Percentiles rank a stretch among this genome's conserved stretches.
These are phyloP conservation scores for Phalaenopsis hybrid DNA, from an alignment of 116 monocot genomes.

Conservation along the genomic window DNA sequence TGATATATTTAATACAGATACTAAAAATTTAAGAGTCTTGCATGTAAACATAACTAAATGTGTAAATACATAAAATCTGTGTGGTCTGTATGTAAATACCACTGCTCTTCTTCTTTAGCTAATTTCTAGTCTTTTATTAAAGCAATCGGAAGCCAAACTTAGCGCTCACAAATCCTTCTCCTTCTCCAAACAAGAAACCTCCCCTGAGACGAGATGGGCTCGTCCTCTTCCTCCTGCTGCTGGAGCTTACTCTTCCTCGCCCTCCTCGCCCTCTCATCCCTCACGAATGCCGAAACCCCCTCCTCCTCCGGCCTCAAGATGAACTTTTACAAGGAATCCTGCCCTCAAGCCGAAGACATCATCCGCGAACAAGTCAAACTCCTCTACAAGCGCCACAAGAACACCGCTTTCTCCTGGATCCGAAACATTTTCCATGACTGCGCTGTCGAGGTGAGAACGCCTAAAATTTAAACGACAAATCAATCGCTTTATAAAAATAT, in stretches of 20 bases:
- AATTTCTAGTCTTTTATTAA: not conserved
- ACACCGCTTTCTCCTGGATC: conserved; percentile 97
- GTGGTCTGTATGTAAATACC: not conserved
- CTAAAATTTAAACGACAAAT: not conserved
- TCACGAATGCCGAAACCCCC: conserved; percentile 8
- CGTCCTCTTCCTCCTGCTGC: conserved; percentile 3
- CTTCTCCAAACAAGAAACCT: not conserved
- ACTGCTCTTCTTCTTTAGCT: not conserved
- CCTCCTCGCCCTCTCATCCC: conserved; percentile 30
- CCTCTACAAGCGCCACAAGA: conserved; percentile 92
- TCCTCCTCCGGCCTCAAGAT: conserved; percentile 42
- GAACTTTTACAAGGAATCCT: conserved; percentile 88
- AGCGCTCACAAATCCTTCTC: not conserved
- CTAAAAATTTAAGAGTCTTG: too few species aligned
- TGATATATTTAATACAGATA: too few species aligned
- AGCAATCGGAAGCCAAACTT: not conserved
- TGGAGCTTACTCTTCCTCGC: conserved; percentile 28
- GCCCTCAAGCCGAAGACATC: conserved; percentile 87
- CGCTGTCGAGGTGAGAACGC: conserved; percentile 52
- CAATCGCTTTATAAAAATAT: not conserved
- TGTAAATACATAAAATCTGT: too few species aligned
- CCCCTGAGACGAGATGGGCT: not conserved
- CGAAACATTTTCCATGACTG: conserved; percentile 97
- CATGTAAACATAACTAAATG: too few species aligned
- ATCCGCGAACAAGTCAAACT: conserved; percentile 76